A percentile compares a stretch with the other conserved stretches of the same genome.
Conservation (phyloP, 495 filamentous ascomycete species). For the Parathielavia hyrcaniae region DNA sequence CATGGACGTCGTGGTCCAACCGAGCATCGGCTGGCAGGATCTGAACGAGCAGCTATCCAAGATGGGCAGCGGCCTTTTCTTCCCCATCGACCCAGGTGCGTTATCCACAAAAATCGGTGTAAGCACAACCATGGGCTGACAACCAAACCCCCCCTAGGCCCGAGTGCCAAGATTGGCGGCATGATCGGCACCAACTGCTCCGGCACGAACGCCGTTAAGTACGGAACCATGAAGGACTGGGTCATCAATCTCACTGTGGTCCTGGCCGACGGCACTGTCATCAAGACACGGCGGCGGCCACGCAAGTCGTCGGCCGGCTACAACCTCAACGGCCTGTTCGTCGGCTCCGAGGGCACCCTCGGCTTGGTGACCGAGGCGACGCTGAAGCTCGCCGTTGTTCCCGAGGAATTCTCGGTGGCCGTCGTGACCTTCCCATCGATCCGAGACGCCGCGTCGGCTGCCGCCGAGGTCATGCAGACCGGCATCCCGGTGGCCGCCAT, state of each 20-base stretch:
- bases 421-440: constrained; percentile 71
- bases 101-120: not conserved
- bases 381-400: constrained; percentile 66
- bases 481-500: constrained; percentile 72
- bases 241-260: constrained; percentile 76
- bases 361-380: constrained; percentile 72
- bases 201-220: constrained; percentile 74
- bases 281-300: constrained; percentile 68
- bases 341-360: constrained; percentile 73
- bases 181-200: constrained; percentile 80
- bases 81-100: constrained; percentile 76
- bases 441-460: constrained; percentile 63
- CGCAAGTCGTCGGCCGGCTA: constrained; percentile 77
- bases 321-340: constrained; percentile 69
- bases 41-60: constrained; percentile 69
- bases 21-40: constrained; percentile 84
- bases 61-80: constrained; percentile 72
- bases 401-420: constrained; percentile 66
- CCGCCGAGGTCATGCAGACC: constrained; percentile 61
- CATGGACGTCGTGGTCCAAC: constrained; percentile 89
- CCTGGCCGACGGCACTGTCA: constrained; percentile 68
- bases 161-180: constrained; percentile 59
- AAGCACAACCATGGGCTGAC: constrained; percentile 14
- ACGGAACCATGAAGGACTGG: constrained; percentile 86
- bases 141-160: constrained; percentile 37